phyloP scores from a whole-genome alignment of 768 basidiomycete species.

The Pulveroboletus frians region DNA sequence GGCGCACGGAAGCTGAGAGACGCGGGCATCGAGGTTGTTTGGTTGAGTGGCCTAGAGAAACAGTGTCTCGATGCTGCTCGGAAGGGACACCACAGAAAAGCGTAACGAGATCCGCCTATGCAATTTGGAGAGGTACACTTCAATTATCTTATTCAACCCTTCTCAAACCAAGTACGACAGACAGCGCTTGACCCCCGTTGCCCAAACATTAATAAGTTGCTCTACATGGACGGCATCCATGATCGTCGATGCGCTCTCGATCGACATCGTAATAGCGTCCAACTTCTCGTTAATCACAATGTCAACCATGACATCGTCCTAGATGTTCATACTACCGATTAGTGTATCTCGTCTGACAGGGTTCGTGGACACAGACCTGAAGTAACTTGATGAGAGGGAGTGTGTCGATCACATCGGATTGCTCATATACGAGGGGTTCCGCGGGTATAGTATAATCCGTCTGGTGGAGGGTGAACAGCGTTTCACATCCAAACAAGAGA shows the following conservation, averaged over 20 bases:
- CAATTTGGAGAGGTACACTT: constrained; percentile 4
- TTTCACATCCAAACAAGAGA: neutral
- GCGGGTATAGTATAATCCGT: constrained; percentile 34
- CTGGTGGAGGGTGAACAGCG: constrained; percentile 17
- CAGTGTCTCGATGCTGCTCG: constrained; percentile 81
- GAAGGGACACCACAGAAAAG: constrained; percentile 36
- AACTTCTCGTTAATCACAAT: constrained; percentile 21
- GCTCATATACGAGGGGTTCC: constrained; percentile 2
- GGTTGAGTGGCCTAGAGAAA: constrained; percentile 68
- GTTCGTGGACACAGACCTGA: constrained; percentile 17
- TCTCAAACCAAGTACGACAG: constrained; percentile 3
- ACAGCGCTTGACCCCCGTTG: constrained; percentile 13
- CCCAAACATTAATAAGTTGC: constrained; percentile 20
- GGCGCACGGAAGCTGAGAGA: constrained; percentile 69
- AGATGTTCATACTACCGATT: neutral
- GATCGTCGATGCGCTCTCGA: constrained; percentile 16
- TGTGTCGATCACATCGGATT: constrained; percentile 10
- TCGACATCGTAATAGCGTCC: constrained; percentile 18
- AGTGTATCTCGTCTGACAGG: neutral
- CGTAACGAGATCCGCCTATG: neutral
- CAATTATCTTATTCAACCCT: neutral
- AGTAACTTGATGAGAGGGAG: constrained; percentile 22
- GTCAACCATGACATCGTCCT: constrained; percentile 35
- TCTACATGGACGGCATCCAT: constrained; percentile 14
- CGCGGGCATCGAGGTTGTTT: constrained; percentile 71